phyloP scores from a whole-genome alignment of 2,329 filamentous ascomycete species.

The Plenodomus lindquistii region DNA sequence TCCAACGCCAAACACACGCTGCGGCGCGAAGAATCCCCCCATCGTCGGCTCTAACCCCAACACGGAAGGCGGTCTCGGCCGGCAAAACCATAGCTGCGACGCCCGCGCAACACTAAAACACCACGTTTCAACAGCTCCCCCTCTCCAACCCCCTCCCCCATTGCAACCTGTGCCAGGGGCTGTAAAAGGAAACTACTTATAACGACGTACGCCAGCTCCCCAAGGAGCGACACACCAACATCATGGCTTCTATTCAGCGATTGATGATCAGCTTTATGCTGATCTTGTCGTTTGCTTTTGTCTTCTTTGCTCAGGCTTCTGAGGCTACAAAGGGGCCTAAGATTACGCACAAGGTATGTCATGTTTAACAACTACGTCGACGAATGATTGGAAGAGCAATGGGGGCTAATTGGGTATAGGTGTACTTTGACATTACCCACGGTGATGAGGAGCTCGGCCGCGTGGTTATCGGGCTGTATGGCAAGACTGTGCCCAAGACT shows the following conservation, averaged over 20 bases:
- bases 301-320: conserved; percentile 41
- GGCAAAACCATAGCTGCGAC: conserved; percentile 8
- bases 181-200: conserved; percentile 21
- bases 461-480: conserved; percentile 81
- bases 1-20: neutral
- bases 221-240: conserved; percentile 36
- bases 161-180: conserved; percentile 16
- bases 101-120: conserved; percentile 26
- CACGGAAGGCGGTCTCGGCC: conserved; percentile 4
- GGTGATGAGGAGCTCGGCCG: conserved; percentile 75
- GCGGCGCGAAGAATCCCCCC: neutral
- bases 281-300: conserved; percentile 67
- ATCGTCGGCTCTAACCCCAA: conserved; percentile 6
- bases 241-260: conserved; percentile 76
- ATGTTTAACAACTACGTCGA: neutral
- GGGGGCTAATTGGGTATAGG: conserved; percentile 42
- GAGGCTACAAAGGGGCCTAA: conserved; percentile 71
- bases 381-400: neutral
- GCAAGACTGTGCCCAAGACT: conserved; percentile 82
- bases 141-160: conserved; percentile 11
- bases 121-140: conserved; percentile 36
- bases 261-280: conserved; percentile 73
- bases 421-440: conserved; percentile 83
- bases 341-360: conserved; percentile 82
- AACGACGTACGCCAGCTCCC: conserved; percentile 24